Conservation (phyloP, 257 asterid genomes). For the Solanum chiquidenum region DNA sequence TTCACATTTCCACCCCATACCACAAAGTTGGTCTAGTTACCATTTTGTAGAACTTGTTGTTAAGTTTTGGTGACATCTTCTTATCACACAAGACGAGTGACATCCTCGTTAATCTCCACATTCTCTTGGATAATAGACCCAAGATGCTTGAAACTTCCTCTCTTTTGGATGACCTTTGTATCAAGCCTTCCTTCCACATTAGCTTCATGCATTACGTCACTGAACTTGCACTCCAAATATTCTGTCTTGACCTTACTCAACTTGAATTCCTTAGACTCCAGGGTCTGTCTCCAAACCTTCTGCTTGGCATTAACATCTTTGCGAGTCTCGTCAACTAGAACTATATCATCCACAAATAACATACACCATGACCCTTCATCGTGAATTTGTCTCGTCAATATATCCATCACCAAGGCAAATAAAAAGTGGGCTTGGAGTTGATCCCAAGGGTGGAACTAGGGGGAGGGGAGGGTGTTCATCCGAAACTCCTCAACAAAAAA, state of each 20-base stretch:
- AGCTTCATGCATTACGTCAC: background rate
- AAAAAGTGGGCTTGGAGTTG: background rate
- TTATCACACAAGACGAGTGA: background rate
- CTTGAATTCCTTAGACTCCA: too few relatives aligned
- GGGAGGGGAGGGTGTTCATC: background rate
- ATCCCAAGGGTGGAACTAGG: background rate
- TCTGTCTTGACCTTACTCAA: too few relatives aligned
- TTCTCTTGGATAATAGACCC: background rate
- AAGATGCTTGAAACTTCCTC: background rate
- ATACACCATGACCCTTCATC: background rate
- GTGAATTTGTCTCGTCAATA: background rate
- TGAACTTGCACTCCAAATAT: background rate
- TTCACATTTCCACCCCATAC: background rate
- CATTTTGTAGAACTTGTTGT: background rate
- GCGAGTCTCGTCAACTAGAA: too few relatives aligned
- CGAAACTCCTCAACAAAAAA: background rate
- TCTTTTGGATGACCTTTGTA: background rate
- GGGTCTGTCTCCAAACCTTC: too few relatives aligned
- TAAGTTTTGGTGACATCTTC: background rate
- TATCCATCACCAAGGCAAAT: background rate
- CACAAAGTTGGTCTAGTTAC: background rate
- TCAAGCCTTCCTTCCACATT: background rate
- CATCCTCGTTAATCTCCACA: background rate
- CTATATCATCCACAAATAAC: too few relatives aligned
- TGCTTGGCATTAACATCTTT: too few relatives aligned